Evolutionary conservation across 176 grass and related monocot species (phyloP), one percentile per base, ranked within the genome.

Genomic region (Hyparrhenia diplandra): DNA sequence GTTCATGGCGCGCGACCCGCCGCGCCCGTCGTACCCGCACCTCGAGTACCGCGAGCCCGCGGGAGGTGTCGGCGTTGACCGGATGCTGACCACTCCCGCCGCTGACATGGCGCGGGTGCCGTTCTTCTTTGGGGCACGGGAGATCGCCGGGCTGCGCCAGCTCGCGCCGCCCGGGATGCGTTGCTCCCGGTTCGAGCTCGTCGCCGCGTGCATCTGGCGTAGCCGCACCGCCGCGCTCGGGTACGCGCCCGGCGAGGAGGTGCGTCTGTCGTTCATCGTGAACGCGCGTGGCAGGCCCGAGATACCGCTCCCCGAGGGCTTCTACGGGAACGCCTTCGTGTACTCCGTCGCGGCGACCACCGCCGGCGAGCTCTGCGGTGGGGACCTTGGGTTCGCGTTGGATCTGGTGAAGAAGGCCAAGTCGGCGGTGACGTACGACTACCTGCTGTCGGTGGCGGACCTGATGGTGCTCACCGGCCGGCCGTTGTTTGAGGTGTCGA

Each of bases 281-380:
- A 92, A 92, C 80, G 93, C 93, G 2, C 87, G 93, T 0, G 90
- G 84, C 1, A 43, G 79, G 5, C 12, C 80, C 79, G 85, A 39
- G 40, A 39, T 90, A 11, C 84, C 81, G 23, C 70, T 95, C 2
- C 93, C 93, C 0, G 64, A 81, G 21, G 93, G 93, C 0, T 95
- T 80, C 88, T 95, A 95, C 85, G 85, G 93, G 30, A 95, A 95
- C 88, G 93, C 93, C 3, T 86, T 92, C 70, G 84, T 85, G 4
- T 95, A 85, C 80, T 75, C 90, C 13, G 79, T 90, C 4, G 93
- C 93, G 37, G 42, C 85, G 9, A 57, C 87, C 32, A 88, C 82
- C 13, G 93, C 80, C 0, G 79, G 80, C 0, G 83, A 88, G 83
- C 82, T 95, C 5, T 70, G 85, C 75, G 27, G 67, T 1, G 40